A percentile compares a stretch with the other conserved stretches of the same genome.
These are phyloP conservation scores for Lentinula aciculospora DNA, from an alignment of 768 basidiomycete genomes.

Conservation along the genomic window DNA sequence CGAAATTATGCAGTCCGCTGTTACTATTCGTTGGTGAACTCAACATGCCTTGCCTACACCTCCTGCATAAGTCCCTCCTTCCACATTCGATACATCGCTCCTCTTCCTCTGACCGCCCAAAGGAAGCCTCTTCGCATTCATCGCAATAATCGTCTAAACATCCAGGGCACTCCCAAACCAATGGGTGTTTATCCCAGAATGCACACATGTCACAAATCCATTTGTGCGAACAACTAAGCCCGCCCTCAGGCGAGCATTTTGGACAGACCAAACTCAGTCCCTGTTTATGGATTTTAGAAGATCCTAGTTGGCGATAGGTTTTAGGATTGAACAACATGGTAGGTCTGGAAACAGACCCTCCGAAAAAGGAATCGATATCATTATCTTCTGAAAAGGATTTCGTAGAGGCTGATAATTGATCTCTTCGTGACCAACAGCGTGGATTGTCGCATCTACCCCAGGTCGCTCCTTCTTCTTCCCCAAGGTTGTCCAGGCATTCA, in stretches of 20 bases:
- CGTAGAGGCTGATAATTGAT: background rate
- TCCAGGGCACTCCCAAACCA: conserved; percentile 8
- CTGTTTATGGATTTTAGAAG: background rate
- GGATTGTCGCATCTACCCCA: conserved; percentile 9
- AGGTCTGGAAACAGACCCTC: background rate
- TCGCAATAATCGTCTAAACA: conserved; percentile 6
- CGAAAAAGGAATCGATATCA: background rate
- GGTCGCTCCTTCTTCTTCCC: conserved; percentile 4
- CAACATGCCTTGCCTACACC: background rate
- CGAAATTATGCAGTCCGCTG: background rate
- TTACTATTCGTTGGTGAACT: background rate
- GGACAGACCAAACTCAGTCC: conserved; percentile 5
- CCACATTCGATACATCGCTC: conserved; percentile 7
- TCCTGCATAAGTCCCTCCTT: background rate
- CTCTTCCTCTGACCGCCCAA: background rate
- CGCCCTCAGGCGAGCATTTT: conserved; percentile 5
- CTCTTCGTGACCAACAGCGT: conserved; percentile 4
- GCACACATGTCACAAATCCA: conserved; percentile 8
- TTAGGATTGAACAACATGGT: background rate
- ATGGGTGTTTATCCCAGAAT: conserved; percentile 5
- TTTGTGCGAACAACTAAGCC: conserved; percentile 5
- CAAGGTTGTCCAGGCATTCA: conserved; percentile 3
- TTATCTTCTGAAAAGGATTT: background rate
- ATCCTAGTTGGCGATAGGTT: background rate
- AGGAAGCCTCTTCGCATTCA: background rate